A percentile compares a stretch with the other conserved stretches of the same genome.
phyloP scores from a whole-genome alignment of 352 stramenopile species.

The Phytophthora cajani region DNA sequence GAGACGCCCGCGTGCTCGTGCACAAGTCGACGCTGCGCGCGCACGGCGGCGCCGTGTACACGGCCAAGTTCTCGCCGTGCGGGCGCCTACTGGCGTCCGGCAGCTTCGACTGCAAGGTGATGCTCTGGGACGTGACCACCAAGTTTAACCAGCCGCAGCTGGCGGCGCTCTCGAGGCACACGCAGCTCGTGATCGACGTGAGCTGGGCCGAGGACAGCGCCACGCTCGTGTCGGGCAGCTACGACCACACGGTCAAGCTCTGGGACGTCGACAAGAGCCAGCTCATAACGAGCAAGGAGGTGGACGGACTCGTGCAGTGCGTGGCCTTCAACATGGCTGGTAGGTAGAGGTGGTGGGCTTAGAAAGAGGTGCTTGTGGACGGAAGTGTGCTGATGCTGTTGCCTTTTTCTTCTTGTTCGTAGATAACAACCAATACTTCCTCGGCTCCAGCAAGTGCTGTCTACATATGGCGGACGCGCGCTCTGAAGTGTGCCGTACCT shows the following conservation, averaged over 20 bases:
- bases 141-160: slow-evolving; percentile 91
- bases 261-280: slow-evolving; percentile 88
- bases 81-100: slow-evolving; percentile 81
- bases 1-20: slow-evolving; percentile 74
- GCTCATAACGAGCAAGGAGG: slow-evolving; percentile 65
- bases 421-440: slow-evolving; percentile 87
- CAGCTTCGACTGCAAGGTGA: slow-evolving; percentile 82
- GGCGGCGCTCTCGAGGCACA: slow-evolving; percentile 73
- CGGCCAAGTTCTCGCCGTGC: slow-evolving; percentile 87
- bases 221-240: slow-evolving; percentile 78
- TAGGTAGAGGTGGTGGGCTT: slow-evolving; percentile 18
- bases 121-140: slow-evolving; percentile 89
- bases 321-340: slow-evolving; percentile 83
- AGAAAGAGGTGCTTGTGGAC: neutral
- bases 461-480: slow-evolving; percentile 80
- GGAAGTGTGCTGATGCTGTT: neutral
- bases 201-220: slow-evolving; percentile 84
- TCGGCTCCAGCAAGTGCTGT: slow-evolving; percentile 83
- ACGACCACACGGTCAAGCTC: slow-evolving; percentile 90
- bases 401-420: neutral
- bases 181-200: slow-evolving; percentile 88
- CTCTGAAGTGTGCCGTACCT: slow-evolving; percentile 62
- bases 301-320: slow-evolving; percentile 85
- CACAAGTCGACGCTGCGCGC: slow-evolving; percentile 84
- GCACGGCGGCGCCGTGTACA: slow-evolving; percentile 85